Base-by-base conservation (phyloP, 768 basidiomycete species). In the Kwoniella sp. region DNA sequence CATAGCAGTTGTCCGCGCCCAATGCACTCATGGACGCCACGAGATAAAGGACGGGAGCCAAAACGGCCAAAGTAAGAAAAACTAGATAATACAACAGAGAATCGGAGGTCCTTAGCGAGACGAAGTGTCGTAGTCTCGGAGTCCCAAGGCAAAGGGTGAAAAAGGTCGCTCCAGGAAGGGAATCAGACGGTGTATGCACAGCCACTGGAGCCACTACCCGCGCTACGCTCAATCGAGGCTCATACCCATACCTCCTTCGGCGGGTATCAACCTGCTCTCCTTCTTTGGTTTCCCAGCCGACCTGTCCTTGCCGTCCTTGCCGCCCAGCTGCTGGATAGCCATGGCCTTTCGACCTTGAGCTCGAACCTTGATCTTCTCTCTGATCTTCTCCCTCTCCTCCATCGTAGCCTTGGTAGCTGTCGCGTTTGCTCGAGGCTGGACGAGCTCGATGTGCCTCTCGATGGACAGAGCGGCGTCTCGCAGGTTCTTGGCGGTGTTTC, bases 221-320 rank as follows among this genome's bases (percentile, higher is more conserved):
- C 23, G 50, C 50, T 17, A 28, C 15, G 11, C 53, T 65, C 59
- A 76, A 56, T 79, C 78, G 26, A 69, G 34, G n/a, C 68, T 52
- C 93, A 96, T 97, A 28, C 87, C 88, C 93, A 96, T 95, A 1
- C 89, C 87, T 29, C 87, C 89, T 15, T 90, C 90, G 66, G 91
- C 91, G 69, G 86, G 86, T 38, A 95, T 83, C 54, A 97, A 86
- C 41, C 90, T 90, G 77, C 86, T 89, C 69, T 73, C 73, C 69
- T 72, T 76, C 62, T 85, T 81, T 76, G 88, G 90, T 71, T 84
- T 82, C 5, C 84, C 72, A 8, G 88, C 71, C 22, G 53, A 57
- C 56, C 63, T 67, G 41, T 56, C 73, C 30, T 51, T 51, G 50
- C 26, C 50, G 28, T 57, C 73, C 30, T 51, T 51, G 50, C 26